Evolutionary conservation across 1,284 basidiomycete genomes (phyloP), one percentile per base, ranked within the genome.

Genomic region (Fomitopsis pinicola): DNA sequence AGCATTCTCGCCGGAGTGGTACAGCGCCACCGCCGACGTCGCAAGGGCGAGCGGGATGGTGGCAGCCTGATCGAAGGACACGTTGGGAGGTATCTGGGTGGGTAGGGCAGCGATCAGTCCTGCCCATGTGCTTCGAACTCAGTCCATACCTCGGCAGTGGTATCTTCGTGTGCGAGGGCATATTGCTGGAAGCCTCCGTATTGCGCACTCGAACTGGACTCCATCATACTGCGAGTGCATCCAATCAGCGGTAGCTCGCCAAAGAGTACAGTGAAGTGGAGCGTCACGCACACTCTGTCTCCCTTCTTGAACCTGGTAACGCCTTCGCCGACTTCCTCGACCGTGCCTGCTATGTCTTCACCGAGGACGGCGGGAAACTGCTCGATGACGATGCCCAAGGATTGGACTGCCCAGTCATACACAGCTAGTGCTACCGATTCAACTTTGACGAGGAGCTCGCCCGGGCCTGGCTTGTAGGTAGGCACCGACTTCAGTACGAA

Each of bases 341-440:
- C 64, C 7, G 59, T 40, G 2, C 66, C 67, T 1, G 64, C 63
- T 9, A 30, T 60, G 38, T 67, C 67, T 12, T 9, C 17, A 5
- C 64, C 64, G 1, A 56, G 40, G n/a, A 63, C 61, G 42, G 26
- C 58, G 10, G 64, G 78, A 57, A 64, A 73, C 5, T 62, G 63
- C 1, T 68, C 59, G 12, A 69, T 19, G 42, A 69, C 38, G 19
- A 65, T 6, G 9, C 64, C 66, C 42, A 63, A 67, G 42, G 66
- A 69, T 38, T 74, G 75, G n/a, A 77, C 30, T 63, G 79, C 80
- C 68, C 75, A 82, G 67, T 82, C 82, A 17, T 79, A 63, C 5
- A 81, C 81, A 64, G 82, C 83, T 8, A 84, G 71, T 2, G 73
- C 77, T 9, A 73, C 63, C 0, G 79, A 65, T 7, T 76, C 63